Evolutionary conservation across 2,329 filamentous ascomycete species (phyloP).

Genomic region (Leptographium radiaticola): DNA sequence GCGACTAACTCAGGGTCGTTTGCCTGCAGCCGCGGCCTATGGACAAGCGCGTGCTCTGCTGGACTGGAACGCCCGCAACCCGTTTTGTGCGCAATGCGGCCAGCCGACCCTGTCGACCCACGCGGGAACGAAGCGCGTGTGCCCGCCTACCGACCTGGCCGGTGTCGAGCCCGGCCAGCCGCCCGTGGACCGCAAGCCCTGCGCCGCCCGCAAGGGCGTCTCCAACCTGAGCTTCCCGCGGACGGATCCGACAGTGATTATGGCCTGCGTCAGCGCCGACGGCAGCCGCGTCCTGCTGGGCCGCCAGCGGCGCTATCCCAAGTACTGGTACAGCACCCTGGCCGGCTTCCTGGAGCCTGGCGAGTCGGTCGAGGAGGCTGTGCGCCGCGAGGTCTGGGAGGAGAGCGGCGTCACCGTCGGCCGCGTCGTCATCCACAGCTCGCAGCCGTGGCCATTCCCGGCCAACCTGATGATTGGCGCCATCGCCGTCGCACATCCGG

Average conservation of each 20-base stretch:
- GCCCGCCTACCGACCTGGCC: constrained; percentile 55
- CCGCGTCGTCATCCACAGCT: constrained; percentile 68
- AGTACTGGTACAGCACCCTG: constrained; percentile 77
- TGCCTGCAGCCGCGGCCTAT: constrained; percentile 62
- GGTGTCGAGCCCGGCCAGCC: constrained; percentile 28
- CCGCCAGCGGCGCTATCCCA: constrained; percentile 71
- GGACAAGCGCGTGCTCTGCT: constrained; percentile 77
- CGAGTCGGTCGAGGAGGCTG: constrained; percentile 74
- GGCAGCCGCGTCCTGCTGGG: constrained; percentile 70
- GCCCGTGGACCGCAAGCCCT: constrained; percentile 48
- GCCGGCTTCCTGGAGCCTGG: constrained; percentile 78
- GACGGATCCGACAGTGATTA: constrained; percentile 91
- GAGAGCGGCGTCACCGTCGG: constrained; percentile 67
- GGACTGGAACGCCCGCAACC: constrained; percentile 91
- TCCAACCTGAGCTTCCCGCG: constrained; percentile 88
- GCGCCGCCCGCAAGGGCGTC: constrained; percentile 69
- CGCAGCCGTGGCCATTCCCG: constrained; percentile 81
- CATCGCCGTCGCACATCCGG: constrained; percentile 71
- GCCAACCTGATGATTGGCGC: constrained; percentile 78
- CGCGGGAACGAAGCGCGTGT: constrained; percentile 68
- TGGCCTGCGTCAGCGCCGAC: constrained; percentile 75
- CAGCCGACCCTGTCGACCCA: constrained; percentile 67
- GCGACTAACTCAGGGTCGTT: background rate
- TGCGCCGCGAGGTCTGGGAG: constrained; percentile 75
- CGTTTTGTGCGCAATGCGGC: constrained; percentile 84